Evolutionary conservation across 495 filamentous ascomycete genomes (phyloP).

Genomic region (Filosporella fistucella): DNA sequence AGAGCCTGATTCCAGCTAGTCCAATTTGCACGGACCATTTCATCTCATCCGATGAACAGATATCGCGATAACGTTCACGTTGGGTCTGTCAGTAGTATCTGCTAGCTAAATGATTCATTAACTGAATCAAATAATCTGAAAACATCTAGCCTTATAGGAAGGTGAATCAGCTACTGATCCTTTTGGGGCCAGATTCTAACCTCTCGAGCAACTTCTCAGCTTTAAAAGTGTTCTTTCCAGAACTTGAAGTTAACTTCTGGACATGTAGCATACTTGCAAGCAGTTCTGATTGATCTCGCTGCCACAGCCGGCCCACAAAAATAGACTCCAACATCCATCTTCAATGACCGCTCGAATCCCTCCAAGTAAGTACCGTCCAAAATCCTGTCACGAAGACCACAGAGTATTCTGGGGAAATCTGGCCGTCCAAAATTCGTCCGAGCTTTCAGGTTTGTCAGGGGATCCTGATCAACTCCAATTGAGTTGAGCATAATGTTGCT

Average conservation of each 20-base stretch:
- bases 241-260: slow-evolving; percentile 89
- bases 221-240: slow-evolving; percentile 90
- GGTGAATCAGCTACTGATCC: no score
- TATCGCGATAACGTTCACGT: no score
- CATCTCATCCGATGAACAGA: no score
- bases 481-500: slow-evolving; percentile 96
- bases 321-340: slow-evolving; percentile 91
- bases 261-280: slow-evolving; percentile 63
- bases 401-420: slow-evolving; percentile 79
- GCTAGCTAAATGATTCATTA: no score
- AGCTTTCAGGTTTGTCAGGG: slow-evolving; percentile 82
- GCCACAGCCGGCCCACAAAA: slow-evolving; percentile 64
- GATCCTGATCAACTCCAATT: slow-evolving; percentile 81
- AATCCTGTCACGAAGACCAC: slow-evolving; percentile 83
- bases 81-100: no score
- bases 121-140: no score
- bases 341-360: slow-evolving; percentile 66
- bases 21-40: no score
- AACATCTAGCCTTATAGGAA: no score
- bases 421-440: slow-evolving; percentile 95
- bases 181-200: no score
- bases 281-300: slow-evolving; percentile 80
- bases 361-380: slow-evolving; percentile 77
- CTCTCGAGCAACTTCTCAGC: not conserved
- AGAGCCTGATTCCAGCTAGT: no score